Evolutionary conservation across 148 eudicot genomes (phyloP), one percentile per base, ranked within the genome.

Genomic region (Chenopodium quinoa): DNA sequence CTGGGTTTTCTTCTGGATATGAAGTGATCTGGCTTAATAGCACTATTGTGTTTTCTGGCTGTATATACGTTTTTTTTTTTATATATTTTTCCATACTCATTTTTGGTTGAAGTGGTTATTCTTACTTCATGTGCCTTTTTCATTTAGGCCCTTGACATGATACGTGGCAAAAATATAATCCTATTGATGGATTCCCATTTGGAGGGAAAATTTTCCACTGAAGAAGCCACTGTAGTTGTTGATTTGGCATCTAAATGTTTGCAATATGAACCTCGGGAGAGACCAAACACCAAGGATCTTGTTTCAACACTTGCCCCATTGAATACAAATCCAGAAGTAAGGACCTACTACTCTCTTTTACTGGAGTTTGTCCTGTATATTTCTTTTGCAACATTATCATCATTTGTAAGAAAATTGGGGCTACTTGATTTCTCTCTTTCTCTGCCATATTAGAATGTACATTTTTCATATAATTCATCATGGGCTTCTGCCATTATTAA

Each of bases 261-360:
- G 88, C 91, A 91, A 83, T 89, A 89, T 72, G 94, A 91, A 86
- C 92, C 94, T 22, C 87, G 91, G 76, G 94, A 91, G 71, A 86
- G 94, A 58, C 94, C 94, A 16, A 86, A 77, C 74, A 83, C 89
- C 65, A 86, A 80, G 78, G 91, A 89, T 78, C 91, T 91, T 60
- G 91, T 90, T 78, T 80, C 89, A 50, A 82, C 92, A 58, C 89
- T 91, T 62, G 58, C 87, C 56, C 91, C 92, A 9, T 84, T 90
- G 64, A 82, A 87, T 66, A 81, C 81, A 70, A 87, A 83, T 77
- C 84, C 89, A n/a, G 91, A 89, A 62, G 94, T 91, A 86, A 88
- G 79, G 46, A 20, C 66, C 78, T 23, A 20, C 47, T 23, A 44
- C 17, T 48, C 37, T 72, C 79, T 11, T 48, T 72, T 50, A 12